Evolutionary conservation across 192 early-diverging fungal species (phyloP), one percentile per base, ranked within the genome.

Genomic region (Coemansia sp.): DNA sequence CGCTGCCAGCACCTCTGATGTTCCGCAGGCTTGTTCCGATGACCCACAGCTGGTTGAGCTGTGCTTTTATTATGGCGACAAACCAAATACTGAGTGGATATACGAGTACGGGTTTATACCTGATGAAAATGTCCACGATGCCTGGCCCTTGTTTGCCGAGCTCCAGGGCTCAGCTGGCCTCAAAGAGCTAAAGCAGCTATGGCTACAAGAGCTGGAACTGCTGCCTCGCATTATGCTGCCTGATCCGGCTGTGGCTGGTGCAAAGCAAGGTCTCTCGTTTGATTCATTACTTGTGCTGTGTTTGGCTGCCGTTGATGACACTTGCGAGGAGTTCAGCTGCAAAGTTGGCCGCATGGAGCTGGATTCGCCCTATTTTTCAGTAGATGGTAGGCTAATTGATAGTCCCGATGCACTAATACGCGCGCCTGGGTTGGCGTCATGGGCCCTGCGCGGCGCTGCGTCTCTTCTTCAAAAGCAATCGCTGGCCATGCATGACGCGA

Each of bases 51-150:
- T 45, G 31, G 12, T 34, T 2, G 69, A 72, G 55, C 38, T 72
- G 11, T 42, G 30, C 43, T 40, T 72, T 12, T 64, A 53, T 0
- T 72, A 72, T 39, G 69, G 69, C 18, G 41, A 47, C 5, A 72
- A 72, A 18, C 50, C 62, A 4, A 62, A 53, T 43, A 72, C 69
- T 6, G 69, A 72, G 23, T 72, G 69, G 69, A 15, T 65, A 2
- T 72, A 72, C 20, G 69, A 64, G 47, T 52, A 72, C 55, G 69
- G 69, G 12, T 72, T 72, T 38, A 3, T 72, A 23, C 69, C 69
- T 3, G 15, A 32, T 11, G 36, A 40, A 10, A 72, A 72, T 17
- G 16, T 5, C 6, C 58, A 65, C 15, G 58, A 60, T 10, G 42
- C 50, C 14, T 72, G 69, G 69, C 69, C 69, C 10, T 62, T 62